Evolutionary conservation across 2,329 filamentous ascomycete genomes (phyloP).

Genomic region (Arthrobotrys sinensis): DNA sequence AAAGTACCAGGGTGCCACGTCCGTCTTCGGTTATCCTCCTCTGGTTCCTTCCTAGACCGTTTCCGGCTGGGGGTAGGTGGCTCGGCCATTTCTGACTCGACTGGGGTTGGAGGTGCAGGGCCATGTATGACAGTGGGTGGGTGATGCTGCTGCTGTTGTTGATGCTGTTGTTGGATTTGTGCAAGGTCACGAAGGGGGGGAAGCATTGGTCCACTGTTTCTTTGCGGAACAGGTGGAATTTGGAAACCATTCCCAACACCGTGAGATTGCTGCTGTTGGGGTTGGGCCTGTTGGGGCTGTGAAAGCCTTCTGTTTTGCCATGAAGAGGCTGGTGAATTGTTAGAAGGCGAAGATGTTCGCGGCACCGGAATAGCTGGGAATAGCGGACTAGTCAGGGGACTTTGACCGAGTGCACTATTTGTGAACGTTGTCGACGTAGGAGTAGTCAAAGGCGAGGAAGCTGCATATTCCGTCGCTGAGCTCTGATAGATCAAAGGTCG

Average conservation of each 20-base stretch:
- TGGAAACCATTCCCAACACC: slow-evolving; percentile 49
- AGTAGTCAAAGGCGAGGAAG: slow-evolving; percentile 56
- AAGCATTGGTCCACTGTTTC: slow-evolving; percentile 49
- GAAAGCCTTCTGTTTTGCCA: slow-evolving; percentile 58
- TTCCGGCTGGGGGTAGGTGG: slow-evolving; percentile 60
- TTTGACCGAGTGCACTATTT: slow-evolving; percentile 58
- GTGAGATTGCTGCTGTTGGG: slow-evolving; percentile 36
- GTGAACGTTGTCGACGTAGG: slow-evolving; percentile 60
- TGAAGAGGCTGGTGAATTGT: slow-evolving; percentile 43
- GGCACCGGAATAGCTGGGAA: slow-evolving; percentile 57
- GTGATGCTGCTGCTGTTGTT: slow-evolving; percentile 16
- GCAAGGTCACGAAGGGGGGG: slow-evolving; percentile 56
- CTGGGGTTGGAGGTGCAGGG: slow-evolving; percentile 46
- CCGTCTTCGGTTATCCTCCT: slow-evolving; percentile 63
- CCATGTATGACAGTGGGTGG: slow-evolving; percentile 9
- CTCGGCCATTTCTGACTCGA: slow-evolving; percentile 59
- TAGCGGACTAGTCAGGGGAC: slow-evolving; percentile 55
- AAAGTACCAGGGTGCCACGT: slow-evolving; percentile 64
- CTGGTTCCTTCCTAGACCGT: slow-evolving; percentile 58
- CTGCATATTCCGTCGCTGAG: slow-evolving; percentile 48
- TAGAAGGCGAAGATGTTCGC: slow-evolving; percentile 54
- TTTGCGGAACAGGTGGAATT: slow-evolving; percentile 55
- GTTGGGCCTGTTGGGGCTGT: slow-evolving; percentile 47
- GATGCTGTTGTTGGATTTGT: slow-evolving; percentile 41
- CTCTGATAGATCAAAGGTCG: slow-evolving; percentile 48